Evolutionary conservation across 441 rosid species (phyloP).

Genomic region (Macaranga tanarius): DNA sequence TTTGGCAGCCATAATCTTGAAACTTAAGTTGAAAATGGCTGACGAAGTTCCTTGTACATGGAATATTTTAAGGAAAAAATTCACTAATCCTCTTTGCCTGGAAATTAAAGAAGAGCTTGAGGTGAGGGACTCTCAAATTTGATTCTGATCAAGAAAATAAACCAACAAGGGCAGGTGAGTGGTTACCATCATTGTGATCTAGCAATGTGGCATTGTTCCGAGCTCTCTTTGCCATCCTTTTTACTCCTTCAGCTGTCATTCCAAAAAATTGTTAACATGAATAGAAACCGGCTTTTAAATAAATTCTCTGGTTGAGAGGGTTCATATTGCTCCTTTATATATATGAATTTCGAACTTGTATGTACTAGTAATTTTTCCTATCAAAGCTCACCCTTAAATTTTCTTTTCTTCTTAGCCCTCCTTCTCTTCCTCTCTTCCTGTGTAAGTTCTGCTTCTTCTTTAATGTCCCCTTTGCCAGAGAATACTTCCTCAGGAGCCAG

Average conservation of each 20-base stretch:
- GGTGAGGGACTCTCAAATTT: background rate
- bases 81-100: constrained; percentile 48
- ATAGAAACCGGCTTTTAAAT: background rate
- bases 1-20: background rate
- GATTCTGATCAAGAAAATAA: background rate
- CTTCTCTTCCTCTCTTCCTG: constrained; percentile 85
- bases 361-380: background rate
- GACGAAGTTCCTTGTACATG: background rate
- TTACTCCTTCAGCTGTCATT: constrained; percentile 54
- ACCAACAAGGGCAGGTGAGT: constrained; percentile 1
- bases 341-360: no score
- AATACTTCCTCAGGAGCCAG: constrained; percentile 96
- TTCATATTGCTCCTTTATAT: no score
- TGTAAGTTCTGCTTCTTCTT: constrained; percentile 82
- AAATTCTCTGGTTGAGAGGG: no score
- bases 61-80: background rate
- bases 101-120: constrained; percentile 20
- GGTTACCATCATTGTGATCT: constrained; percentile 42
- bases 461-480: constrained; percentile 73
- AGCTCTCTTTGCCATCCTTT: constrained; percentile 49
- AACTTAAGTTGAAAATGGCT: background rate
- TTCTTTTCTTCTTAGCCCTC: constrained; percentile 96
- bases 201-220: constrained; percentile 22
- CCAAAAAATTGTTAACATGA: constrained; percentile 17
- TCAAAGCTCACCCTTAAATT: constrained; percentile 58